A percentile compares a stretch with the other conserved stretches of the same genome.
Conservation (phyloP, 768 basidiomycete species). For the Favolaschia claudopus region DNA sequence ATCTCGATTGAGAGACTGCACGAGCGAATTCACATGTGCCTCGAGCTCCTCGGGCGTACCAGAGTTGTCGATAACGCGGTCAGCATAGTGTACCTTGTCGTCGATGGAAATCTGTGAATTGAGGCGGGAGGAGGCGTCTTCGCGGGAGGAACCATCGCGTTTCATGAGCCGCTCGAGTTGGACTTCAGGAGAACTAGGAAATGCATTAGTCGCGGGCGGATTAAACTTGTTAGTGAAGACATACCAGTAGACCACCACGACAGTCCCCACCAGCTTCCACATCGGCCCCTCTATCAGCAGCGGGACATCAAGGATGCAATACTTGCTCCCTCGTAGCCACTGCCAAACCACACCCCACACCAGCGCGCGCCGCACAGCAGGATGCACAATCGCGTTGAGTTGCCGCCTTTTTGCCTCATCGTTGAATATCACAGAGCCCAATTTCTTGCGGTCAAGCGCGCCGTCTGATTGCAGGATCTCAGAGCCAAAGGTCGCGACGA, state of each 20-base stretch:
- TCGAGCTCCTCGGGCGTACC: slow-evolving; percentile 75
- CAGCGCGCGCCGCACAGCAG: slow-evolving; percentile 86
- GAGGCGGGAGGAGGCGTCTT: slow-evolving; percentile 78
- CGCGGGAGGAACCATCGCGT: slow-evolving; percentile 70
- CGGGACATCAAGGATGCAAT: slow-evolving; percentile 90
- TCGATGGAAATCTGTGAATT: slow-evolving; percentile 82
- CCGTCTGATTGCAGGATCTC: slow-evolving; percentile 74
- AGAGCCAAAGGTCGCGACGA: slow-evolving; percentile 75
- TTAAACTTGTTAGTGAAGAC: background rate
- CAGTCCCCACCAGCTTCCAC: slow-evolving; percentile 82
- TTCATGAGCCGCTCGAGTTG: slow-evolving; percentile 85
- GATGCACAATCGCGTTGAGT: slow-evolving; percentile 90
- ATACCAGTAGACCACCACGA: slow-evolving; percentile 93
- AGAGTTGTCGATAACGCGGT: slow-evolving; percentile 89
- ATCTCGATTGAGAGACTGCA: slow-evolving; percentile 50
- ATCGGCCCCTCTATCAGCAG: slow-evolving; percentile 89
- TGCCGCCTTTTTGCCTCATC: slow-evolving; percentile 73
- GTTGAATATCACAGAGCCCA: slow-evolving; percentile 87
- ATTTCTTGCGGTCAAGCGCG: slow-evolving; percentile 78
- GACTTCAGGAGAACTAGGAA: slow-evolving; percentile 73
- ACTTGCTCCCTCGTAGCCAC: slow-evolving; percentile 82
- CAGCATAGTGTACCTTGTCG: slow-evolving; percentile 85
- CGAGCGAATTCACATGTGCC: slow-evolving; percentile 55
- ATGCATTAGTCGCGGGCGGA: background rate
- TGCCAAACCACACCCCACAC: slow-evolving; percentile 65